phyloP scores from a whole-genome alignment of 768 basidiomycete genomes.

The Lentinus tigrinus region DNA sequence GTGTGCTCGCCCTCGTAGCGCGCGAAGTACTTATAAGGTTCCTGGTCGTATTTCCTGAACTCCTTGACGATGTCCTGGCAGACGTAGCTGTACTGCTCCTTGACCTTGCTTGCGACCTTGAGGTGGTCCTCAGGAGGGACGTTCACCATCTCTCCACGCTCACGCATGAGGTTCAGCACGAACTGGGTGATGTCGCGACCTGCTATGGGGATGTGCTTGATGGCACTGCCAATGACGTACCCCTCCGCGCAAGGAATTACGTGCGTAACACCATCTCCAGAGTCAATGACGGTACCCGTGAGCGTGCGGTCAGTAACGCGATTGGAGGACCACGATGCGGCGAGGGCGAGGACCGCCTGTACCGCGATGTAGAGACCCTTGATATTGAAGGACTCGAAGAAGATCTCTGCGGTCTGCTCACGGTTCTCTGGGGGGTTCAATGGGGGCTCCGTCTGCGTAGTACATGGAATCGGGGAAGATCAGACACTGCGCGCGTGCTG shows the following conservation, averaged over 20 bases:
- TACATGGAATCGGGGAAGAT: constrained; percentile 1
- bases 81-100: constrained; percentile 97
- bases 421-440: constrained; percentile 98
- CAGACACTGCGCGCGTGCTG: constrained; percentile 2
- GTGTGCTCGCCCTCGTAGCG: constrained; percentile 91
- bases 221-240: constrained; percentile 97
- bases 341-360: constrained; percentile 96
- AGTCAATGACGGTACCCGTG: constrained; percentile 97
- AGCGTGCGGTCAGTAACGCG: constrained; percentile 87
- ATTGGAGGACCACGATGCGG: constrained; percentile 94
- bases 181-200: constrained; percentile 97
- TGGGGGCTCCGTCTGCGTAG: constrained; percentile 90
- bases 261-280: constrained; percentile 98
- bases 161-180: constrained; percentile 92
- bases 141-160: constrained; percentile 86
- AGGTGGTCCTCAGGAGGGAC: constrained; percentile 96
- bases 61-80: constrained; percentile 99
- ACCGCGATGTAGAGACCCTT: constrained; percentile 98
- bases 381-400: constrained; percentile 99
- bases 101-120: constrained; percentile 87
- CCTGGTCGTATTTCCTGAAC: constrained; percentile 96
- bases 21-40: constrained; percentile 93
- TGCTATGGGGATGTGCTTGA: constrained; percentile 98
- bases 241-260: constrained; percentile 96
- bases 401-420: constrained; percentile 98